Percentiles rank a stretch among this genome's conserved stretches.
Evolutionary conservation across 352 stramenopile genomes (phyloP).

Genomic region (Phytophthora pseudosyringae): DNA sequence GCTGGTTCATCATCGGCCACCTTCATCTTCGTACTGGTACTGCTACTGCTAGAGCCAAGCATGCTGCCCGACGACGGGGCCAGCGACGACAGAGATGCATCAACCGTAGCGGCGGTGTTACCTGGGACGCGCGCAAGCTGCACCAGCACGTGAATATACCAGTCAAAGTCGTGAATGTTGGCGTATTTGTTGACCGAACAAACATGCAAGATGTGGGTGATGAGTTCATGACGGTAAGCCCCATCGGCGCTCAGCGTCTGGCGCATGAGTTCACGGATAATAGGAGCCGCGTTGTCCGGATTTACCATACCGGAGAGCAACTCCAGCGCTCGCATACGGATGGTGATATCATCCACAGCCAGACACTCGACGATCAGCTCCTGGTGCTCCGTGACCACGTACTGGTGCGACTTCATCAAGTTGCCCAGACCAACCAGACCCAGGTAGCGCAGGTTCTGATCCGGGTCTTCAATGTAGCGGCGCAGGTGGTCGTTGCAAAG

Average conservation of each 20-base stretch:
- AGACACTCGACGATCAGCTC: conserved; percentile 97
- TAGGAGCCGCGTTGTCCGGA: conserved; percentile 94
- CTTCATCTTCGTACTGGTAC: conserved; percentile 34
- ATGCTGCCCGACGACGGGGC: conserved; percentile 49
- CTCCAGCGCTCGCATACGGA: conserved; percentile 97
- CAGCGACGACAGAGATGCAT: conserved; percentile 42
- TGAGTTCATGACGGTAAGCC: conserved; percentile 95
- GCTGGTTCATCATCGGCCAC: conserved; percentile 32
- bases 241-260: conserved; percentile 95
- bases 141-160: conserved; percentile 98
- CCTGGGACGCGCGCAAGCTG: conserved; percentile 93
- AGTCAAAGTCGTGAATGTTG: conserved; percentile 98
- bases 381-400: conserved; percentile 95
- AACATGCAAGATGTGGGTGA: conserved; percentile 96
- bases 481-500: conserved; percentile 96
- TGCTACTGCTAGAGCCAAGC: conserved; percentile 38
- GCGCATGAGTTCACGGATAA: conserved; percentile 96
- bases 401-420: conserved; percentile 96
- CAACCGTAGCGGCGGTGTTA: conserved; percentile 46
- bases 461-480: conserved; percentile 97
- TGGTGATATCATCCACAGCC: conserved; percentile 98
- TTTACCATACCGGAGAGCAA: conserved; percentile 96
- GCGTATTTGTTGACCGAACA: conserved; percentile 98
- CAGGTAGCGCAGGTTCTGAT: conserved; percentile 99
- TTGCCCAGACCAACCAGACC: conserved; percentile 97